Evolutionary conservation across 2,329 filamentous ascomycete genomes (phyloP), one percentile per base, ranked within the genome.

Genomic region (Alternaria conjuncta): DNA sequence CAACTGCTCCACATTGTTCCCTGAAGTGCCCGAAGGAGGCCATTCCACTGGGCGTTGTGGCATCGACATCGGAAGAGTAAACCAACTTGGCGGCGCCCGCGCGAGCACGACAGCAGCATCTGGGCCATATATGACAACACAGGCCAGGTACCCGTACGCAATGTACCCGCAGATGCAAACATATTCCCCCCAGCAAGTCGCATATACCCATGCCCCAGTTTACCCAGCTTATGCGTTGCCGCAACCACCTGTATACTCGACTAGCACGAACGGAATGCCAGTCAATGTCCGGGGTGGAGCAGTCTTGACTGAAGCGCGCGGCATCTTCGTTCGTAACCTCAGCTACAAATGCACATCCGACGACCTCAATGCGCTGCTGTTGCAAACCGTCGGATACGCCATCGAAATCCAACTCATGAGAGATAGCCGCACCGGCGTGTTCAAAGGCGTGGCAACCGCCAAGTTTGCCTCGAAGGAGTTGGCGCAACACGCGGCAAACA

Each of bases 261-360:
- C 72, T 25, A 79, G 67, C 60, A 68, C 70, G 15, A 72, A 66
- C 26, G 78, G 78, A 3, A 71, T 80, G 47, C 75, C 77, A 11
- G 77, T 81, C 26, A 81, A 80, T 49, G 63, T 78, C n/a, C 68
- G 67, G n/a, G 65, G 72, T n/a, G 78, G 79, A 9, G 76, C 74
- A 15, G 67, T 78, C 20, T 63, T 77, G 26, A 80, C 78, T 8
- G 79, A 81, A 62, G 71, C 75, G 23, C 77, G 78, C 8, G 78
- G 78, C 8, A 75, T 81, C 28, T 79, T 79, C 65, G 75, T 81
- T 32, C 71, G 70, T 21, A 73, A 75, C 18, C 62, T 81, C 15
- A 75, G 64, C 50, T 78, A 74, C 60, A 71, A 69, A 9, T 70
- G 69, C 44, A 67, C 67, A 8, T 64, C 67, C 20, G 67, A 60